These are phyloP conservation scores for Exsudoporus frostii DNA, from an alignment of 768 basidiomycete species.

Conservation along the genomic window DNA sequence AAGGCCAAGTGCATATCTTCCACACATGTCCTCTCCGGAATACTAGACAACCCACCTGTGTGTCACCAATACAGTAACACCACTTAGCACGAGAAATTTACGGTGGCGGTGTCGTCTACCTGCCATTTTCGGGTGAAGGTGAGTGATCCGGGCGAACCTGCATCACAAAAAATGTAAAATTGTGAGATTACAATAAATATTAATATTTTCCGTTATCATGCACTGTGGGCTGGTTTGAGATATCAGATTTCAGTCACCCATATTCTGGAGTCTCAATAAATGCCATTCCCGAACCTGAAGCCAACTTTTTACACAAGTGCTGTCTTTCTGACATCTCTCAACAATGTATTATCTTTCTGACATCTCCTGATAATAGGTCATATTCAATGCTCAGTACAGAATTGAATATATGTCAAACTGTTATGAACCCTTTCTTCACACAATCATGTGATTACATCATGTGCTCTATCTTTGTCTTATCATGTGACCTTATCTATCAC, in stretches of 20 bases:
- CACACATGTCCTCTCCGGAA: conserved; percentile 56
- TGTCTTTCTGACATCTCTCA: background rate
- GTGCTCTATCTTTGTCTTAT: no score
- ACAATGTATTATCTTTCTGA: no score
- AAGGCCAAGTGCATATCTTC: conserved; percentile 55
- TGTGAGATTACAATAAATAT: background rate
- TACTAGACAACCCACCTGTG: no score
- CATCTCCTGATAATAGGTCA: background rate
- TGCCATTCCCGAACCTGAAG: background rate
- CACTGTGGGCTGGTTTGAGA: background rate
- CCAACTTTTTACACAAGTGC: background rate
- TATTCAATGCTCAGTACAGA: background rate
- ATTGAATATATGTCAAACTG: background rate
- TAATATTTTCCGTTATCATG: background rate
- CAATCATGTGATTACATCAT: no score
- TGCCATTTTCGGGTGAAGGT: no score
- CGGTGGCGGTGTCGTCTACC: no score
- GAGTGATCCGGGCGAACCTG: no score
- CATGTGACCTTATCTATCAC: no score
- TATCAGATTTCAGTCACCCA: background rate
- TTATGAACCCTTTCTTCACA: no score
- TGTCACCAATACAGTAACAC: no score
- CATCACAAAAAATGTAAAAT: background rate
- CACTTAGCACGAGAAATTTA: no score
- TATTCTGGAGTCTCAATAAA: background rate